Conservation (phyloP, 73 alveolate species). For the Paramecium tetraurelia region DNA sequence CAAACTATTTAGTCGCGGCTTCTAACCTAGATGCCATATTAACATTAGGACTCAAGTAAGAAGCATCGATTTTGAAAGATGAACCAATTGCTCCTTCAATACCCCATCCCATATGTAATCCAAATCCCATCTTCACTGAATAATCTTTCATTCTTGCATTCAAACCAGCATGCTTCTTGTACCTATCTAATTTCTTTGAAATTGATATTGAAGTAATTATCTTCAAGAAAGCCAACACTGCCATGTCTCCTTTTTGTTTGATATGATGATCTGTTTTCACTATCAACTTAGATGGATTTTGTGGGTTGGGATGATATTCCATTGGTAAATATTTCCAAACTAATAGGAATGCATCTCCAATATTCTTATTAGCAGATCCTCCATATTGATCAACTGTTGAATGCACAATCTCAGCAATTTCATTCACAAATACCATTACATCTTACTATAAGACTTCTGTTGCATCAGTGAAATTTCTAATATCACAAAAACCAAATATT, state of each 20-base stretch:
- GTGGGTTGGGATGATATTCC: slow-evolving; percentile 72
- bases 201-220: slow-evolving; percentile 75
- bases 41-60: slow-evolving; percentile 92
- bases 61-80: slow-evolving; percentile 91
- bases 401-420: slow-evolving; percentile 95
- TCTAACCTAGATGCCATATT: slow-evolving; percentile 95
- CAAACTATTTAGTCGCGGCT: slow-evolving; percentile 93
- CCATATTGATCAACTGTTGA: slow-evolving; percentile 79
- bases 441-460: slow-evolving; percentile 95
- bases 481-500: slow-evolving; percentile 97
- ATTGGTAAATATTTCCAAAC: slow-evolving; percentile 92
- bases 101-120: slow-evolving; percentile 95
- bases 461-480: slow-evolving; percentile 94
- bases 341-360: slow-evolving; percentile 96
- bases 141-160: slow-evolving; percentile 76
- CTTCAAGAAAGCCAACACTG: slow-evolving; percentile 71
- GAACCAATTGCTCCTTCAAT: slow-evolving; percentile 97
- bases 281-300: slow-evolving; percentile 64
- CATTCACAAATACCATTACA: slow-evolving; percentile 96
- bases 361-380: slow-evolving; percentile 96
- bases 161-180: slow-evolving; percentile 72
- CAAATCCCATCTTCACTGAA: slow-evolving; percentile 94
- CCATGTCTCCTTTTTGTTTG: slow-evolving; percentile 68
- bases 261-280: slow-evolving; percentile 55
- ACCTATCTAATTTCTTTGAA: slow-evolving; percentile 72